phyloP scores from a whole-genome alignment of 768 basidiomycete species.

The Boletus insuetus region DNA sequence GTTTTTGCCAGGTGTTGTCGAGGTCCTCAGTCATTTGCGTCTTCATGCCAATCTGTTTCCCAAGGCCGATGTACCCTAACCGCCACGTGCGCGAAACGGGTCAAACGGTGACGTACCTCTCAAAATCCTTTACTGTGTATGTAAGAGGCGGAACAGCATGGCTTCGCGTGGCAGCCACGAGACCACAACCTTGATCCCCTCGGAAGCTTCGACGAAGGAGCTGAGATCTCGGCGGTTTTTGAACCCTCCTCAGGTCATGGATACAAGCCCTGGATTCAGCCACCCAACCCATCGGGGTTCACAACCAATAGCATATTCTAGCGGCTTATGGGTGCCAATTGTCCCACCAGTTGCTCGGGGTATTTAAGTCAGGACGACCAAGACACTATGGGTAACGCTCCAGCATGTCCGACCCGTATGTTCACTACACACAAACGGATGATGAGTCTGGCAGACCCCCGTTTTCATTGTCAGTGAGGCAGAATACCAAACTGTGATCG shows the following conservation, averaged over 20 bases:
- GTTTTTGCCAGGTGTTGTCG: background rate
- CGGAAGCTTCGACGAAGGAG: background rate
- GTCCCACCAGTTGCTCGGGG: background rate
- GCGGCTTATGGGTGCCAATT: conserved; percentile 12
- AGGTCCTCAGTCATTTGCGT: background rate
- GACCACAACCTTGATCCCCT: background rate
- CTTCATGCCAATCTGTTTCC: background rate
- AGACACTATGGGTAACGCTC: background rate
- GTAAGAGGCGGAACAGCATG: conserved; percentile 16
- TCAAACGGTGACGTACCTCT: background rate
- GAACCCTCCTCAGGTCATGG: background rate
- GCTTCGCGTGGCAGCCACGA: conserved; percentile 20
- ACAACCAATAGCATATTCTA: background rate
- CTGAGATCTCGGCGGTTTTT: background rate
- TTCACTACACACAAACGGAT: background rate
- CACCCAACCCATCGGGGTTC: background rate
- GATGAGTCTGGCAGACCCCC: background rate
- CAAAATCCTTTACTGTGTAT: background rate
- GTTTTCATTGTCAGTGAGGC: conserved; percentile 11
- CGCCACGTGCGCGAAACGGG: background rate
- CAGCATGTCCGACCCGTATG: conserved; percentile 7
- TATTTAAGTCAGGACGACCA: conserved; percentile 10
- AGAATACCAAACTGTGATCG: background rate
- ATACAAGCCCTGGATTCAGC: conserved; percentile 5
- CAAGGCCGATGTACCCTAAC: background rate